phyloP scores from a whole-genome alignment of 768 basidiomycete species.

The Lactarius quietus region DNA sequence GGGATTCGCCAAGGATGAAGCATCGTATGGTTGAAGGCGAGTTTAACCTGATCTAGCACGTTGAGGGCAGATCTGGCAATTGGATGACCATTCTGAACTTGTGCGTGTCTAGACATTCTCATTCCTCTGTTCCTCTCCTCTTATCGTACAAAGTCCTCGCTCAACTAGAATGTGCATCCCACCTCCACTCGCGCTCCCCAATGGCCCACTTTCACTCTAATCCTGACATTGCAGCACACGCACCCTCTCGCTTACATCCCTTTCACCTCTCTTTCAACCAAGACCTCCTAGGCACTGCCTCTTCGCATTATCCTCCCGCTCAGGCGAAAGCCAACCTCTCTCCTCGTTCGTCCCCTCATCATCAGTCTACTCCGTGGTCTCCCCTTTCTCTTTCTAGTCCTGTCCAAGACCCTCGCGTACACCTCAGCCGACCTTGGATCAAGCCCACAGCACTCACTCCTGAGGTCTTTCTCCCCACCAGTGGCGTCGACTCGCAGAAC shows the following conservation, averaged over 20 bases:
- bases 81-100: background rate
- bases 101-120: slow-evolving; percentile 18
- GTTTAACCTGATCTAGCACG: slow-evolving; percentile 23
- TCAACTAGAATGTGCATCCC: background rate
- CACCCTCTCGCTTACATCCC: background rate
- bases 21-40: slow-evolving; percentile 6
- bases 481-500: background rate
- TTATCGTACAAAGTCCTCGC: background rate
- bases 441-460: background rate
- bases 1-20: slow-evolving; percentile 24
- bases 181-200: background rate
- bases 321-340: background rate
- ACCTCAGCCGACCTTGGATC: slow-evolving; percentile 7
- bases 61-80: slow-evolving; percentile 9
- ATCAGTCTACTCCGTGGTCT: slow-evolving; percentile 7
- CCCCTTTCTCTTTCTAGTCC: slow-evolving; percentile 1
- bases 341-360: slow-evolving; percentile 4
- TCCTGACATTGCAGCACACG: background rate
- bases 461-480: slow-evolving; percentile 4
- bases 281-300: background rate
- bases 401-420: background rate
- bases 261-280: slow-evolving; percentile 7
- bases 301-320: slow-evolving; percentile 7
- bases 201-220: background rate
- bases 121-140: background rate